A percentile compares a stretch with the other conserved stretches of the same genome.
Conservation (phyloP, 768 basidiomycete species). For the Tephrocybe rancida region DNA sequence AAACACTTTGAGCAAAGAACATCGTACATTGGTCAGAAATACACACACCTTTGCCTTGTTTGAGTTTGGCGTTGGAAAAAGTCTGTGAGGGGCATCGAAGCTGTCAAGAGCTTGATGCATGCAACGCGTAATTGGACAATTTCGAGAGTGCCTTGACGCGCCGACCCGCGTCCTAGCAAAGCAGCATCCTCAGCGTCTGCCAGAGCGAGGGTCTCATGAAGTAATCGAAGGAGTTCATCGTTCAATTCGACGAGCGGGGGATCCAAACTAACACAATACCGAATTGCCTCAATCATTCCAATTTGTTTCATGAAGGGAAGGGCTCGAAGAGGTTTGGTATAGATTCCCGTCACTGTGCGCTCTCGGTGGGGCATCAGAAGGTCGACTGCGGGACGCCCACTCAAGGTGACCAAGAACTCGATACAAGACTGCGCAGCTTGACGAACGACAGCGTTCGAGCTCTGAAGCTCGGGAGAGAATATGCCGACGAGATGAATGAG, state of each 20-base stretch:
- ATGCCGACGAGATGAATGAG: slow-evolving; percentile 75
- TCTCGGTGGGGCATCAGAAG: slow-evolving; percentile 86
- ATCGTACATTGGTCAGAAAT: neutral
- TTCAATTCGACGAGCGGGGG: slow-evolving; percentile 91
- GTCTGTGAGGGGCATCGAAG: slow-evolving; percentile 93
- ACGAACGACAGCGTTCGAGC: slow-evolving; percentile 83
- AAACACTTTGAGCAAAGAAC: slow-evolving; percentile 5
- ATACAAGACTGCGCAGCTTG: slow-evolving; percentile 84
- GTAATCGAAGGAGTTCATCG: slow-evolving; percentile 87
- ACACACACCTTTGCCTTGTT: slow-evolving; percentile 78
- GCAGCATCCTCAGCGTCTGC: slow-evolving; percentile 95
- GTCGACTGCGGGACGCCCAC: slow-evolving; percentile 70
- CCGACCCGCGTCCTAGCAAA: slow-evolving; percentile 71
- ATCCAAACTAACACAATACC: slow-evolving; percentile 87
- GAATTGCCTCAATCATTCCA: slow-evolving; percentile 96
- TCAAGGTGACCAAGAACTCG: slow-evolving; percentile 72
- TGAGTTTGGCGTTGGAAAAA: slow-evolving; percentile 86
- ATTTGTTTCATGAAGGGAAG: slow-evolving; percentile 95
- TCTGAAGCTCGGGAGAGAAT: slow-evolving; percentile 87
- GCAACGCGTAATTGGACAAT: slow-evolving; percentile 90
- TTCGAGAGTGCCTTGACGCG: slow-evolving; percentile 78
- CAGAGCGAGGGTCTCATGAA: slow-evolving; percentile 92
- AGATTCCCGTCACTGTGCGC: slow-evolving; percentile 86
- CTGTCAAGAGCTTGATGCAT: slow-evolving; percentile 90
- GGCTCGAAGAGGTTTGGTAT: slow-evolving; percentile 94